Conservation (phyloP, 1,284 basidiomycete species). For the Papiliotrema laurentii region DNA sequence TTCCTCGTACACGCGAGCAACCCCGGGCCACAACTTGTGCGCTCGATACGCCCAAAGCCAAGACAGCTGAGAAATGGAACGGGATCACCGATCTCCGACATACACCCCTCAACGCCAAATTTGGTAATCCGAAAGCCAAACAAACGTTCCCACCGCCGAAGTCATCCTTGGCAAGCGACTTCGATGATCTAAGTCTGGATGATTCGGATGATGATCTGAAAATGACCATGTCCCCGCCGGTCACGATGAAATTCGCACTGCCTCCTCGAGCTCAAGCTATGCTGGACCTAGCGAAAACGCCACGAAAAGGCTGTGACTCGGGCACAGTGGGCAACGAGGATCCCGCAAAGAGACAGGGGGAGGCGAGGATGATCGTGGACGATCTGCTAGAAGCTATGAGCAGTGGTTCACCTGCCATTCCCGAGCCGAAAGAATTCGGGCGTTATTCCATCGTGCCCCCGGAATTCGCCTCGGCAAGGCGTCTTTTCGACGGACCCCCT, state of each 20-base stretch:
- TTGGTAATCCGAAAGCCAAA: conserved; percentile 8
- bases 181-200: conserved; percentile 32
- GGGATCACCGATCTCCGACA: conserved; percentile 69
- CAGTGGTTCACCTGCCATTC: conserved; percentile 24
- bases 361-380: conserved; percentile 51
- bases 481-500: conserved; percentile 7
- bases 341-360: conserved; percentile 58
- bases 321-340: conserved; percentile 15
- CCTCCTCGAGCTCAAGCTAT: conserved; percentile 57
- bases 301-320: conserved; percentile 10
- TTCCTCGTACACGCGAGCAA: no score
- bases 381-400: conserved; percentile 43
- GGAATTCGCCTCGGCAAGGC: conserved; percentile 16
- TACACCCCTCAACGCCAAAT: conserved; percentile 54
- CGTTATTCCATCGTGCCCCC: conserved; percentile 37
- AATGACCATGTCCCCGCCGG: conserved; percentile 76
- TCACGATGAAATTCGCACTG: conserved; percentile 76
- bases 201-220: conserved; percentile 51
- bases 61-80: conserved; percentile 56
- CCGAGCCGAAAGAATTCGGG: conserved; percentile 29
- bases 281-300: conserved; percentile 51
- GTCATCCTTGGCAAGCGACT: background rate
- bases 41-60: conserved; percentile 18
- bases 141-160: background rate
- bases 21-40: no score